These are phyloP conservation scores for Chrysosphaeria jannelii DNA, from an alignment of 2,329 filamentous ascomycete genomes.

Conservation along the genomic window DNA sequence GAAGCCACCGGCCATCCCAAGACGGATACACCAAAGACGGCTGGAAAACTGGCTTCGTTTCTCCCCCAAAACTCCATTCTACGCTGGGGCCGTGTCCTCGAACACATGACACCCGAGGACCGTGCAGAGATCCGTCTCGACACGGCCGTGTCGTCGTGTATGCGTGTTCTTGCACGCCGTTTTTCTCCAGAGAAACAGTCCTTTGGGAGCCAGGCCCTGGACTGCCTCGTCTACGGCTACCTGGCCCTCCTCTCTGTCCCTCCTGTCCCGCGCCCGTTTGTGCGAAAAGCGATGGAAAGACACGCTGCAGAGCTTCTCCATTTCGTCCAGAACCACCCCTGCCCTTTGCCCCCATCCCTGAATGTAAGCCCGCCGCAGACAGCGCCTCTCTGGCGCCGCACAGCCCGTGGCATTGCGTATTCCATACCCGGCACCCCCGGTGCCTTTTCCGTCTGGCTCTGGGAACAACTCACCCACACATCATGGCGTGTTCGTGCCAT, in stretches of 20 bases:
- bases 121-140: conserved; percentile 48
- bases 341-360: neutral
- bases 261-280: conserved; percentile 9
- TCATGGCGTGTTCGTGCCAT: neutral
- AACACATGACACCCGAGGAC: conserved; percentile 37
- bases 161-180: conserved; percentile 35
- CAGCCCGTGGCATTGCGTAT: conserved; percentile 9
- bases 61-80: neutral
- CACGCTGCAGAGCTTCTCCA: conserved; percentile 2
- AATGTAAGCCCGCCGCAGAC: neutral
- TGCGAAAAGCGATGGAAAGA: conserved; percentile 6
- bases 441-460: conserved; percentile 9
- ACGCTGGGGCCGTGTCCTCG: conserved; percentile 10
- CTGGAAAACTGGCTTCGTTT: conserved; percentile 1
- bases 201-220: conserved; percentile 13
- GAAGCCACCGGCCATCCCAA: conserved; percentile 1
- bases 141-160: conserved; percentile 36
- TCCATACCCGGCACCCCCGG: conserved; percentile 8
- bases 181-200: conserved; percentile 18
- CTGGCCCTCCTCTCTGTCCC: conserved; percentile 34
- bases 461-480: conserved; percentile 1
- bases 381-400: conserved; percentile 5
- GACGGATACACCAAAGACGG: neutral
- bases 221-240: conserved; percentile 60
- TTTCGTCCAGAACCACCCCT: neutral